Conservation (phyloP, 2,329 filamentous ascomycete genomes). For the Fusarium verrucosum region DNA sequence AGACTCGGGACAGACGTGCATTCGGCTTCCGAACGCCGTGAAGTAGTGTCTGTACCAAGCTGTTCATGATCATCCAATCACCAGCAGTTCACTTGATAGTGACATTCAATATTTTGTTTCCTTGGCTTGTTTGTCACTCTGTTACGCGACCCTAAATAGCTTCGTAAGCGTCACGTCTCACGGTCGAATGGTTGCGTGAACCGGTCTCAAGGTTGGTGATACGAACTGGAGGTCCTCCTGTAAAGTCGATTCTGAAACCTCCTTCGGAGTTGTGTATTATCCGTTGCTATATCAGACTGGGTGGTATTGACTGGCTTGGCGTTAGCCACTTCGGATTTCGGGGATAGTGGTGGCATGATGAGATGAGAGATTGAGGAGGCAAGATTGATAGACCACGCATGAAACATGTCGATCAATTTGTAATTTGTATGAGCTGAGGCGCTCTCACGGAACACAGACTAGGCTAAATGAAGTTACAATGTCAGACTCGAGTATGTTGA, state of each 20-base stretch:
- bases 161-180: neutral
- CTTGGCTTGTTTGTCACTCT: neutral
- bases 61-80: neutral
- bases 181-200: too few species aligned
- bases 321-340: accelerated
- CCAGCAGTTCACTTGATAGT: neutral
- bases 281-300: neutral
- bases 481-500: neutral
- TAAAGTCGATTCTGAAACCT: neutral
- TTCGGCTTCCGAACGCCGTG: accelerated
- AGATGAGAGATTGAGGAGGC: too few species aligned
- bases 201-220: accelerated
- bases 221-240: neutral
- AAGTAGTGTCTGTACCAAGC: accelerated
- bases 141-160: neutral
- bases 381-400: too few species aligned
- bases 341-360: neutral
- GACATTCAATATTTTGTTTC: accelerated
- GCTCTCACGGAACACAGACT: neutral
- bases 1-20: accelerated
- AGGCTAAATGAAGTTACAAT: neutral
- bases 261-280: neutral
- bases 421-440: neutral
- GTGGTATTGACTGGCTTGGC: neutral
- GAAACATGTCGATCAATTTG: neutral